phyloP scores from a whole-genome alignment of 1,284 basidiomycete genomes.

The Heterobasidion occidentale region DNA sequence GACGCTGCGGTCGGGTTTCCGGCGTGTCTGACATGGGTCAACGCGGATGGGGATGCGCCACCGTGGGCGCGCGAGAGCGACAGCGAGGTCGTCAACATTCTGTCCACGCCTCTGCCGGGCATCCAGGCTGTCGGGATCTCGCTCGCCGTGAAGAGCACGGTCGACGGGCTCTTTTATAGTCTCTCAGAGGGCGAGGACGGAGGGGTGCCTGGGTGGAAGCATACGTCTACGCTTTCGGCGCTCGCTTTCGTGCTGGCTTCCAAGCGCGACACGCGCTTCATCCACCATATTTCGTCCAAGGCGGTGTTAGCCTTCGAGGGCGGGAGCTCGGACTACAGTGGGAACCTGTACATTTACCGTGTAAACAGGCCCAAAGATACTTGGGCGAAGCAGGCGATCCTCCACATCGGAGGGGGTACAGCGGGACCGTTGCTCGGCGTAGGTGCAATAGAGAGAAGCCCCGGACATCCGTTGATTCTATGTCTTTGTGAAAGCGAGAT shows the following conservation, averaged over 20 bases:
- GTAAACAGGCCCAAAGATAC: slow-evolving; percentile 25
- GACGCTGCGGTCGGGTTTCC: slow-evolving; percentile 61
- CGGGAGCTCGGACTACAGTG: slow-evolving; percentile 50
- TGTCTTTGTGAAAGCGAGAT: slow-evolving; percentile 77
- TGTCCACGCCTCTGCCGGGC: slow-evolving; percentile 59
- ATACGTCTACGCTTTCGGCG: slow-evolving; percentile 78
- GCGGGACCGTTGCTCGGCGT: slow-evolving; percentile 79
- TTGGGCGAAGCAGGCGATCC: slow-evolving; percentile 72
- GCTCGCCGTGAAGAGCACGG: slow-evolving; percentile 68
- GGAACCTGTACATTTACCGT: slow-evolving; percentile 83
- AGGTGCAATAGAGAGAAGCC: slow-evolving; percentile 34
- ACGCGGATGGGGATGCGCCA: slow-evolving; percentile 35
- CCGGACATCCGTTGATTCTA: slow-evolving; percentile 38
- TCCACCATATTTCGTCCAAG: slow-evolving; percentile 49
- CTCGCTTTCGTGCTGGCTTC: slow-evolving; percentile 92
- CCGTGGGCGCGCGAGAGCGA: slow-evolving; percentile 26
- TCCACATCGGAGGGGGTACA: slow-evolving; percentile 60
- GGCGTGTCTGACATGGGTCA: slow-evolving; percentile 58
- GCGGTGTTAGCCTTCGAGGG: slow-evolving; percentile 68
- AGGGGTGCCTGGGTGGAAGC: slow-evolving; percentile 52
- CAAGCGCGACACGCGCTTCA: slow-evolving; percentile 84
- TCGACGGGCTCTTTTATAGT: slow-evolving; percentile 77
- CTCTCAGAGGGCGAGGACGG: slow-evolving; percentile 24
- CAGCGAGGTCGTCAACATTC: slow-evolving; percentile 39
- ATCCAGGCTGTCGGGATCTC: slow-evolving; percentile 24